These are phyloP conservation scores for Brettanomyces bruxellensis DNA, from an alignment of 805 yeast genomes.

Conservation along the genomic window DNA sequence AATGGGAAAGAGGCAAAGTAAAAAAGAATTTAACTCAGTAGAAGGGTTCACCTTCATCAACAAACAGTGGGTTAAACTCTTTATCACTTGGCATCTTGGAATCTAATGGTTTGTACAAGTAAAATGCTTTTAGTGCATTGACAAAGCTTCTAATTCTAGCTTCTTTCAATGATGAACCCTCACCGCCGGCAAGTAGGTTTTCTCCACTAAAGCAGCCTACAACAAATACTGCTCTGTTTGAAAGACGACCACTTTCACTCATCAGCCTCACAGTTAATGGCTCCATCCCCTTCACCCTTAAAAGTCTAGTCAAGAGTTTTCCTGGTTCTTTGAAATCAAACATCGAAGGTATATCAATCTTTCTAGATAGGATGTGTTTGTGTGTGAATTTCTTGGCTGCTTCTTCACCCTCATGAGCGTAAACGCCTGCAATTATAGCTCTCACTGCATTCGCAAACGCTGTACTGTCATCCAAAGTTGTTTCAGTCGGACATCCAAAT, in stretches of 20 bases:
- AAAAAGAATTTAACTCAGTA: conserved; percentile 10
- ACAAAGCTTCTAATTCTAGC: conserved; percentile 91
- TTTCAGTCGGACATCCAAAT: conserved; percentile 24
- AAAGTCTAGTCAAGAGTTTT: conserved; percentile 67
- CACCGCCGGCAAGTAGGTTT: conserved; percentile 85
- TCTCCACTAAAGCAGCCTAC: conserved; percentile 87
- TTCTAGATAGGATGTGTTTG: conserved; percentile 73
- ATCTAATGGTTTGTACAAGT: conserved; percentile 76
- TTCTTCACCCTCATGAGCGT: conserved; percentile 61
- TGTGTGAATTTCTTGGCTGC: conserved; percentile 61
- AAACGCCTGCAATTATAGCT: conserved; percentile 75
- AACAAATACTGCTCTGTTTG: conserved; percentile 76
- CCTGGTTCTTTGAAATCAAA: conserved; percentile 81
- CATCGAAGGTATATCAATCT: conserved; percentile 63
- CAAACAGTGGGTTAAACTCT: conserved; percentile 26
- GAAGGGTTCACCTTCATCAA: conserved; percentile 29
- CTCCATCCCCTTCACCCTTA: conserved; percentile 65
- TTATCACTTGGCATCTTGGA: conserved; percentile 55
- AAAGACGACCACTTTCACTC: conserved; percentile 88
- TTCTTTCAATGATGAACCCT: conserved; percentile 82
- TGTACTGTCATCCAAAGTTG: conserved; percentile 17
- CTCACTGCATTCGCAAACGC: conserved; percentile 68
- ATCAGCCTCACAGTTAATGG: conserved; percentile 74
- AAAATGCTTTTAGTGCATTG: conserved; percentile 84
- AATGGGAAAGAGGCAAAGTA: background rate